Conservation (phyloP, 352 stramenopile genomes). For the Globisporangium cystogenes region DNA sequence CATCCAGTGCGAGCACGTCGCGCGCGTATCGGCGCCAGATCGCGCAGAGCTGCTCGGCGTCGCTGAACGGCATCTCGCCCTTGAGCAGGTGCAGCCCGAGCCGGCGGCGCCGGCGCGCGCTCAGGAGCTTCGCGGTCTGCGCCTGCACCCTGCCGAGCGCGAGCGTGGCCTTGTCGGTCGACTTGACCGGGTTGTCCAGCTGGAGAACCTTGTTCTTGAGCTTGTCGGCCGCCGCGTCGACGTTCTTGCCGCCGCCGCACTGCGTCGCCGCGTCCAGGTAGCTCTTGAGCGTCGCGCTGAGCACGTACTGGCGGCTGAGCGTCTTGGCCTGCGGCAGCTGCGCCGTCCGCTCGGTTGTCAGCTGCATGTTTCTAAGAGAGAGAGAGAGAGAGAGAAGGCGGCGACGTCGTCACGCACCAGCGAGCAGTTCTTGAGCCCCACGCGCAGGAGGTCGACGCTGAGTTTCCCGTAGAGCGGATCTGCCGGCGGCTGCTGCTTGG, state of each 20-base stretch:
- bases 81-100: constrained; percentile 49
- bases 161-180: constrained; percentile 21
- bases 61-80: constrained; percentile 36
- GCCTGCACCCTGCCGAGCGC: constrained; percentile 25
- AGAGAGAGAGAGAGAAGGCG: neutral
- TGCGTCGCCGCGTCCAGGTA: constrained; percentile 27
- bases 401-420: constrained; percentile 25
- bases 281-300: constrained; percentile 31
- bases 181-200: constrained; percentile 67
- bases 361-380: neutral
- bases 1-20: constrained; percentile 41
- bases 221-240: constrained; percentile 25
- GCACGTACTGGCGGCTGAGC: constrained; percentile 18
- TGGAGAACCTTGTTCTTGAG: constrained; percentile 80
- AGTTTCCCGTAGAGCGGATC: constrained; percentile 61
- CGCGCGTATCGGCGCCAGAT: constrained; percentile 63
- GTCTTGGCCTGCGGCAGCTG: constrained; percentile 23
- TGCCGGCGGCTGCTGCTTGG: constrained; percentile 2
- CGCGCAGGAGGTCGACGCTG: constrained; percentile 30
- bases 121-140: constrained; percentile 54
- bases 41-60: constrained; percentile 54
- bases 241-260: constrained; percentile 3
- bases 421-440: constrained; percentile 69
- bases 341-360: neutral
- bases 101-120: constrained; percentile 49